Percentiles rank a stretch among this genome's conserved stretches.
phyloP scores from a whole-genome alignment of 495 filamentous ascomycete species.

The Daldinia bambusicola region DNA sequence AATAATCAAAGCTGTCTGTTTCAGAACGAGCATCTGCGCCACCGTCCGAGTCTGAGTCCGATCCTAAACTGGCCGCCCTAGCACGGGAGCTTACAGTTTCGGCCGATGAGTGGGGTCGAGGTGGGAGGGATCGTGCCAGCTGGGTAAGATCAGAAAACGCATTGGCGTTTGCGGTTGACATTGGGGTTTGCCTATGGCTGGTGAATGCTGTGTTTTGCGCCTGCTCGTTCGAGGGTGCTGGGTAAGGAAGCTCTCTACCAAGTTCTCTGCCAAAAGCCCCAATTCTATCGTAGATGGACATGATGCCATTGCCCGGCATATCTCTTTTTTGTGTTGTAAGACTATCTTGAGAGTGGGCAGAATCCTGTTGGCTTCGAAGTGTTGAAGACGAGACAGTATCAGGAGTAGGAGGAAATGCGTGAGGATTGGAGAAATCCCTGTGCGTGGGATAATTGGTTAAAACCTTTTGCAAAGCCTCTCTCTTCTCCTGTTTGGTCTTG shows the following conservation, averaged over 20 bases:
- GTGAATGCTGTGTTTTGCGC: conserved; percentile 45
- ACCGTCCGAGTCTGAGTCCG: conserved; percentile 48
- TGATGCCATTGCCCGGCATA: conserved; percentile 9
- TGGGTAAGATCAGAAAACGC: conserved; percentile 38
- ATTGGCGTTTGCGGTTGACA: conserved; percentile 19
- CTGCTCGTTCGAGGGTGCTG: conserved; percentile 31
- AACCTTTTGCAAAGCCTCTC: conserved; percentile 54
- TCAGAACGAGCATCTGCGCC: conserved; percentile 51
- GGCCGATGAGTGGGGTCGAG: conserved; percentile 49
- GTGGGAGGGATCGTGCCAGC: conserved; percentile 41
- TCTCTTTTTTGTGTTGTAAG: conserved; percentile 27
- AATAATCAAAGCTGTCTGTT: conserved; percentile 54
- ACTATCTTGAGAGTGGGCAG: conserved; percentile 45
- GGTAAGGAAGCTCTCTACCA: conserved; percentile 18
- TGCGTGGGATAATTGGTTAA: conserved; percentile 50
- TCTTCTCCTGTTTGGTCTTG: conserved; percentile 54
- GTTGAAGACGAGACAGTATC: conserved; percentile 65
- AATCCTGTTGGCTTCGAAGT: conserved; percentile 49
- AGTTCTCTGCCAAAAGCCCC: conserved; percentile 13
- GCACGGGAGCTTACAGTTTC: conserved; percentile 47
- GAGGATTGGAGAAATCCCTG: conserved; percentile 44
- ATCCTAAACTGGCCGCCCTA: conserved; percentile 52
- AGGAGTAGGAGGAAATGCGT: conserved; percentile 62
- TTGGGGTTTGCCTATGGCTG: conserved; percentile 34
- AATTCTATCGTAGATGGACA: conserved; percentile 19